phyloP scores from a whole-genome alignment of 2,329 filamentous ascomycete species.

The Pestalotiopsis sp. region DNA sequence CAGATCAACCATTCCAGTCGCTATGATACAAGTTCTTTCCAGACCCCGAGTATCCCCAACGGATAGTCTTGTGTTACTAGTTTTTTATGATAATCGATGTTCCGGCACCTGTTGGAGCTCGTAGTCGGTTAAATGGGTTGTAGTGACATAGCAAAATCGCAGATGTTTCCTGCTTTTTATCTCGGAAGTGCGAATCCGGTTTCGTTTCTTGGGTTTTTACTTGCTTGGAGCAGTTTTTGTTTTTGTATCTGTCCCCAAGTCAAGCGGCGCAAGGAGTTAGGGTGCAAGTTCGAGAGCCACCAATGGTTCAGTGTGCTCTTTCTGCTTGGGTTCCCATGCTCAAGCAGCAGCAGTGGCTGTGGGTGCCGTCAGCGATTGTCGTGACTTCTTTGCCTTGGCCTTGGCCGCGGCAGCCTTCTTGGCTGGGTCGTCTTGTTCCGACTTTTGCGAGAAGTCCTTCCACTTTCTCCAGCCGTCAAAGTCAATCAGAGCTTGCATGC shows the following conservation, averaged over 20 bases:
- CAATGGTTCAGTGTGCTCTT: background rate
- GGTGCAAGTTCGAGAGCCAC: background rate
- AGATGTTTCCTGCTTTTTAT: background rate
- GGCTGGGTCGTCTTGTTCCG: slow-evolving; percentile 43
- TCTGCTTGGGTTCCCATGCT: background rate
- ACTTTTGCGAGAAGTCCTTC: slow-evolving; percentile 75
- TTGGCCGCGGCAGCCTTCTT: slow-evolving; percentile 42
- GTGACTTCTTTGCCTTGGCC: slow-evolving; percentile 47
- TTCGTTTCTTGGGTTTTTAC: background rate
- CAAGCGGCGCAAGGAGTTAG: background rate
- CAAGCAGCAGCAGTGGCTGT: slow-evolving; percentile 7
- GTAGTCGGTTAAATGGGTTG: background rate
- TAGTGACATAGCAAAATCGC: slow-evolving; percentile 4
- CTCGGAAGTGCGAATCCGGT: slow-evolving; percentile 2
- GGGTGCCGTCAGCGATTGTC: slow-evolving; percentile 38
- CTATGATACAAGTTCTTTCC: slow-evolving; percentile 4
- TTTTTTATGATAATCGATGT: background rate
- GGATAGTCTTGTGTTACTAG: background rate
- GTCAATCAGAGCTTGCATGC: slow-evolving; percentile 98
- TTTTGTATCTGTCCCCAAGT: background rate
- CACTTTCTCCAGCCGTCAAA: slow-evolving; percentile 98
- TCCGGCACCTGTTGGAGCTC: background rate
- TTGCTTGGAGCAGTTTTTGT: background rate
- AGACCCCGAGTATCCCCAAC: background rate
- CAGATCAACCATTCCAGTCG: slow-evolving; percentile 1